These are phyloP conservation scores for Micractinium sp. DNA, from an alignment of 139 green algal species.

Conservation along the genomic window DNA sequence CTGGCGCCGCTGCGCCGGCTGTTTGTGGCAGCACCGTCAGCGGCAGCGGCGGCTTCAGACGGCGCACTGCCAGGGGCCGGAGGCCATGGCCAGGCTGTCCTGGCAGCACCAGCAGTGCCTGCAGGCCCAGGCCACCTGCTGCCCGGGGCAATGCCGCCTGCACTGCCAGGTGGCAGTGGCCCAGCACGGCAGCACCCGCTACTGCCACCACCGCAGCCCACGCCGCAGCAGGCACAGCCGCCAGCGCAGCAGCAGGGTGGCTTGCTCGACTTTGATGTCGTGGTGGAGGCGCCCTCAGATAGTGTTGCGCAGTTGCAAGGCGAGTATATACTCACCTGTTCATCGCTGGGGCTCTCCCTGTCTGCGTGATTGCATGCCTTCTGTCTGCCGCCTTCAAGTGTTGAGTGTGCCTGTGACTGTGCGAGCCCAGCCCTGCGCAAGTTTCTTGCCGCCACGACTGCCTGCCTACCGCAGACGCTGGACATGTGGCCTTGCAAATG, in stretches of 20 bases:
- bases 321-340: no score
- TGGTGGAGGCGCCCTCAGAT: background rate
- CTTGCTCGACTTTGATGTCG: conserved; percentile 11
- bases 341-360: no score
- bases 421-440: no score
- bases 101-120: no score
- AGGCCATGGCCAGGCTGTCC: background rate
- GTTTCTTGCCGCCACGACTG: no score
- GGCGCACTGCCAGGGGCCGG: background rate
- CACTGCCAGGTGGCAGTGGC: background rate
- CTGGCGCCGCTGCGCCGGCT: background rate
- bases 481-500: no score
- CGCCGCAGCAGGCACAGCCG: background rate
- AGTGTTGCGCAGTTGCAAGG: no score
- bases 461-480: no score
- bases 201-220: background rate
- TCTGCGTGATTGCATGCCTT: no score
- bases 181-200: background rate
- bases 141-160: background rate
- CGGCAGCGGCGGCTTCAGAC: background rate
- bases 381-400: no score
- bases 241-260: background rate
- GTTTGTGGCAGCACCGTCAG: background rate
- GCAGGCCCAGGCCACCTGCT: background rate
- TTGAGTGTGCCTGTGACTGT: no score